Conservation (phyloP, 2,329 filamentous ascomycete genomes). For the Aspergillus flavus region DNA sequence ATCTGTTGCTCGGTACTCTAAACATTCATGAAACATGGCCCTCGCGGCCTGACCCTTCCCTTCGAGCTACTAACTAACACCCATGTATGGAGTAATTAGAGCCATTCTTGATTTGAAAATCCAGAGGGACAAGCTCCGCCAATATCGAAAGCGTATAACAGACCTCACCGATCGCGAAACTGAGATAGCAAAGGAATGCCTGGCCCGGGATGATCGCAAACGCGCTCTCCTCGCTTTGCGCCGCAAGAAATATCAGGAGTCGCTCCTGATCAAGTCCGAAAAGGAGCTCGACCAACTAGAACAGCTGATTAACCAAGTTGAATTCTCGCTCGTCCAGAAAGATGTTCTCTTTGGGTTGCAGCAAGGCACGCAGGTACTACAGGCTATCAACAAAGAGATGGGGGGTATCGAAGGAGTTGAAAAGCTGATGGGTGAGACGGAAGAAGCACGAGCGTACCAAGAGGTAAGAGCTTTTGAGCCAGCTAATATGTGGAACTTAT, state of each 20-base stretch:
- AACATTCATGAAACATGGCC: not conserved
- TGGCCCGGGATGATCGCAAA: conserved; percentile 76
- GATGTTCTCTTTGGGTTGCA: conserved; percentile 91
- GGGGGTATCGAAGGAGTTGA: conserved; percentile 91
- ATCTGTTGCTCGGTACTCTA: not conserved
- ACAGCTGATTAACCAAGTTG: conserved; percentile 82
- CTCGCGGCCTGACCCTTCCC: not conserved
- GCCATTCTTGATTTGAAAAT: conserved; percentile 97
- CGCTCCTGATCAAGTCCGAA: conserved; percentile 84
- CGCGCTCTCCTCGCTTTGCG: conserved; percentile 85
- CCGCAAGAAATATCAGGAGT: conserved; percentile 95
- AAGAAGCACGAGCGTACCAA: conserved; percentile 89
- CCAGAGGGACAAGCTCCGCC: conserved; percentile 94
- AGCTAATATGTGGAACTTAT: not conserved
- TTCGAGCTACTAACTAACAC: not conserved
- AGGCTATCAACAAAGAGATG: conserved; percentile 94
- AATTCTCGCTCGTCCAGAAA: conserved; percentile 96
- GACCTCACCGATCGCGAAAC: conserved; percentile 86
- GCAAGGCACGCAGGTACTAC: conserved; percentile 85
- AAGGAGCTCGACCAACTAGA: conserved; percentile 92
- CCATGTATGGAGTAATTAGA: conserved; percentile 51
- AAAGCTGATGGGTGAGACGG: conserved; percentile 90
- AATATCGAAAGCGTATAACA: conserved; percentile 90
- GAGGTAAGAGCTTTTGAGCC: conserved; percentile 57
- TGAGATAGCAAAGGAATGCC: conserved; percentile 79